phyloP scores from a whole-genome alignment of 805 yeast genomes.

The Metschnikowia sp. region DNA sequence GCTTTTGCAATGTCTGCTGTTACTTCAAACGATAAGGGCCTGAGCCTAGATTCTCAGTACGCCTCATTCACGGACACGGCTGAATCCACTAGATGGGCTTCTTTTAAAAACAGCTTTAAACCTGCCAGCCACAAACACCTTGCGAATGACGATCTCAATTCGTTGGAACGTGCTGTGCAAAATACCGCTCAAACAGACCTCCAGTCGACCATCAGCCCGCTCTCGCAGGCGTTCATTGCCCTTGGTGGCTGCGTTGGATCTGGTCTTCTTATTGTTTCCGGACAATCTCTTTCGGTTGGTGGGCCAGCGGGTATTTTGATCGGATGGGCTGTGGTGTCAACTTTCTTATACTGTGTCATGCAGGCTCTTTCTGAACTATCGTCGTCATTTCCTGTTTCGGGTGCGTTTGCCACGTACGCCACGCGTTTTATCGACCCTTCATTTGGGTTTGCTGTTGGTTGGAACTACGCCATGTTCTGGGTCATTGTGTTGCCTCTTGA shows the following conservation, averaged over 20 bases:
- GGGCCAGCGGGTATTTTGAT: conserved; percentile 35
- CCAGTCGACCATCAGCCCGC: conserved; percentile 15
- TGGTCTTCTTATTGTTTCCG: conserved; percentile 40
- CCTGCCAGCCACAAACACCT: conserved; percentile 6
- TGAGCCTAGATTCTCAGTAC: conserved; percentile 3
- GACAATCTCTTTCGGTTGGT: conserved; percentile 34
- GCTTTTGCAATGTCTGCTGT: conserved; percentile 4
- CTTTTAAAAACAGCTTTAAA: conserved; percentile 14
- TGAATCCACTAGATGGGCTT: conserved; percentile 12
- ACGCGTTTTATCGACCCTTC: conserved; percentile 41
- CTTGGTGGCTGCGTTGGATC: conserved; percentile 43
- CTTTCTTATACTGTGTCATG: conserved; percentile 42
- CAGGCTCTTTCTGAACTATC: conserved; percentile 40
- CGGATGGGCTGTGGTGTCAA: conserved; percentile 41
- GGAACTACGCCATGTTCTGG: conserved; percentile 45
- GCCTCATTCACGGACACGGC: conserved; percentile 4
- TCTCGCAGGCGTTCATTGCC: conserved; percentile 30
- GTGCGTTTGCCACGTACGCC: conserved; percentile 41
- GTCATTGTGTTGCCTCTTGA: conserved; percentile 42
- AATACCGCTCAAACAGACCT: conserved; percentile 11
- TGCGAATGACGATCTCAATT: conserved; percentile 7
- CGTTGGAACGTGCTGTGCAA: conserved; percentile 16
- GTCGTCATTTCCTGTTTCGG: conserved; percentile 37
- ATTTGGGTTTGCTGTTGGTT: conserved; percentile 45
- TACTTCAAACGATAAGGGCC: conserved; percentile 7